Percentiles rank a stretch among this genome's conserved stretches.
Conservation (phyloP, 2,329 filamentous ascomycete species). For the Fusarium staphyleae region DNA sequence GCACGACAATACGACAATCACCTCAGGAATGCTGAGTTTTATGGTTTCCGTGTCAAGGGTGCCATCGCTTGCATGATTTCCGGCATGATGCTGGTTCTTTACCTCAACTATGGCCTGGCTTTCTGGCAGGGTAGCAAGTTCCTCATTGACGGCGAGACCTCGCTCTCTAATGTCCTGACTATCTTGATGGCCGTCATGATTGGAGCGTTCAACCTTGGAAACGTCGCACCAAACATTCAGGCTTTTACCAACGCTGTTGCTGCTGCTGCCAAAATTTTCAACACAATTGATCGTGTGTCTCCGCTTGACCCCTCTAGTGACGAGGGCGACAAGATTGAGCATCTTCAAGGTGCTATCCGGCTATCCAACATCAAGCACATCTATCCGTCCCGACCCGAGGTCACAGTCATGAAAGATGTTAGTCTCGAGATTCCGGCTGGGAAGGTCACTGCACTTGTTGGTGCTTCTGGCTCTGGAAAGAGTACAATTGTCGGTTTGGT, state of each 20-base stretch:
- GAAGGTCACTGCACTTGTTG: conserved; percentile 91
- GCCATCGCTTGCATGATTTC: conserved; percentile 81
- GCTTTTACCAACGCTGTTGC: conserved; percentile 85
- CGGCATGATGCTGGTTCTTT: conserved; percentile 82
- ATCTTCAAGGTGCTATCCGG: conserved; percentile 79
- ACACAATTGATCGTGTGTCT: conserved; percentile 87
- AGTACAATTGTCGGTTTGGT: conserved; percentile 92
- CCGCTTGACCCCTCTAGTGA: conserved; percentile 79
- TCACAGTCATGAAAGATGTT: conserved; percentile 86
- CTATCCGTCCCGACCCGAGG: conserved; percentile 91
- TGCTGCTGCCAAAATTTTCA: conserved; percentile 90
- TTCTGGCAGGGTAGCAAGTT: conserved; percentile 89
- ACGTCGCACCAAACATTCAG: conserved; percentile 83
- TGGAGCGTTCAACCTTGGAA: conserved; percentile 89
- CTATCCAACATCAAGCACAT: conserved; percentile 88
- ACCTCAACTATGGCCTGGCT: conserved; percentile 84
- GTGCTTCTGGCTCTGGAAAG: conserved; percentile 93
- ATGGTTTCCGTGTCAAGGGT: conserved; percentile 78
- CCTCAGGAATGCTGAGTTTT: conserved; percentile 74
- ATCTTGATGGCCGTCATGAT: conserved; percentile 93
- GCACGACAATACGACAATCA: conserved; percentile 84
- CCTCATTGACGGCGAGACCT: conserved; percentile 69
- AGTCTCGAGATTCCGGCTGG: conserved; percentile 82
- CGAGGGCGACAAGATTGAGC: conserved; percentile 74
- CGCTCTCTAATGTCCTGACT: conserved; percentile 76